phyloP scores from a whole-genome alignment of 352 stramenopile genomes.

The Globisporangium polare region DNA sequence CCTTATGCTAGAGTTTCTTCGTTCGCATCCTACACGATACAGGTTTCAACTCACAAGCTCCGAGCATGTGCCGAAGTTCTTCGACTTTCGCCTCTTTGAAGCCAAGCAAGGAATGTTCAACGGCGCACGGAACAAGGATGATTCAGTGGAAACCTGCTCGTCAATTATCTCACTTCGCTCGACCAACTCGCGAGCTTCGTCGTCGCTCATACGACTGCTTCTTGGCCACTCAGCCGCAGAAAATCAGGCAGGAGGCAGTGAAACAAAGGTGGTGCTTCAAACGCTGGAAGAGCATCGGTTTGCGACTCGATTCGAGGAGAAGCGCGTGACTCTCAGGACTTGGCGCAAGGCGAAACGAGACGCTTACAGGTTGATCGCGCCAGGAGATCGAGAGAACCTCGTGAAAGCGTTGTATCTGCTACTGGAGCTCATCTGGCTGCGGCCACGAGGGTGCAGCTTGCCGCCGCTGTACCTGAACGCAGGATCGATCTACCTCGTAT shows the following conservation, averaged over 20 bases:
- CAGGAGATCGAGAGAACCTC: constrained; percentile 27
- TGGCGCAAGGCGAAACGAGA: constrained; percentile 30
- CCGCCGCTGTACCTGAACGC: constrained; percentile 40
- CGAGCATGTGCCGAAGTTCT: constrained; percentile 13
- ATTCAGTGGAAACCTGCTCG: constrained; percentile 18
- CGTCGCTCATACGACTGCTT: not conserved
- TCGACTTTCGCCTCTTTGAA: constrained; percentile 16
- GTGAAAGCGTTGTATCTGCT: constrained; percentile 52
- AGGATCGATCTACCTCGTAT: constrained; percentile 52
- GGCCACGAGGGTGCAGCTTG: constrained; percentile 27
- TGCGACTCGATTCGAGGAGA: constrained; percentile 45
- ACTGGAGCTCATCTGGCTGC: constrained; percentile 47
- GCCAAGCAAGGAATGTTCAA: constrained; percentile 7
- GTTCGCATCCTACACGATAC: not conserved
- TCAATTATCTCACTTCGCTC: constrained; percentile 19
- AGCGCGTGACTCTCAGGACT: constrained; percentile 35
- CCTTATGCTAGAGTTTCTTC: too few relatives aligned
- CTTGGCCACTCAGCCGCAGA: not conserved
- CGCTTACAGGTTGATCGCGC: constrained; percentile 25
- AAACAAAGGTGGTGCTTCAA: constrained; percentile 31
- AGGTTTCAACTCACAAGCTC: constrained; percentile 8
- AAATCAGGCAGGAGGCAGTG: not conserved
- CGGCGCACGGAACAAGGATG: not conserved
- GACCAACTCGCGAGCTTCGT: constrained; percentile 13
- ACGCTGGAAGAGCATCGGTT: constrained; percentile 56